These are phyloP conservation scores for Aspergillus neotritici DNA, from an alignment of 2,329 filamentous ascomycete genomes.

Conservation along the genomic window DNA sequence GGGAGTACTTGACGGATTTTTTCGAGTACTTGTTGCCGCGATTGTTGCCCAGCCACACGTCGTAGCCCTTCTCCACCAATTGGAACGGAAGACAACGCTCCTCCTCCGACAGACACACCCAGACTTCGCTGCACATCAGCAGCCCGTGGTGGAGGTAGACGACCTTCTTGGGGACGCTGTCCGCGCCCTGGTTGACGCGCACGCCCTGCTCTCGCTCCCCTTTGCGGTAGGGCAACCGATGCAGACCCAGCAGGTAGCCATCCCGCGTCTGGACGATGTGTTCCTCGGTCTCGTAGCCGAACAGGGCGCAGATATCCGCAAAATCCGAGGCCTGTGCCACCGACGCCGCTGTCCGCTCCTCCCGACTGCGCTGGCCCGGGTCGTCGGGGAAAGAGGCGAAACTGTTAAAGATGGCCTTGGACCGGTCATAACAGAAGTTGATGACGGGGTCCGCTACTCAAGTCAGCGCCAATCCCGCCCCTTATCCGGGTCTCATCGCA, in stretches of 20 bases:
- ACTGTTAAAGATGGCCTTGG: slow-evolving; percentile 74
- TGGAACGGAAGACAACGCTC: slow-evolving; percentile 82
- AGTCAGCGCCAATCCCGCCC: slow-evolving; percentile 15
- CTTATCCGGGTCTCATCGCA: neutral
- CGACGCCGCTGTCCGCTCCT: slow-evolving; percentile 64
- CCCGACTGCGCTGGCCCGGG: slow-evolving; percentile 61
- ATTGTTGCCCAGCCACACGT: slow-evolving; percentile 98
- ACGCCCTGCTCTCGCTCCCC: slow-evolving; percentile 76
- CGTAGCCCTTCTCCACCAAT: slow-evolving; percentile 83
- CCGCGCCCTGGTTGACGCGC: slow-evolving; percentile 63
- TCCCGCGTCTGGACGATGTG: slow-evolving; percentile 93
- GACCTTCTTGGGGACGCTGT: slow-evolving; percentile 71
- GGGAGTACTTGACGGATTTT: slow-evolving; percentile 73
- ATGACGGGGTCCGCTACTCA: slow-evolving; percentile 68
- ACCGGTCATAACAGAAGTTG: slow-evolving; percentile 73
- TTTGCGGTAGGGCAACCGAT: slow-evolving; percentile 75
- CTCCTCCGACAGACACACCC: slow-evolving; percentile 86
- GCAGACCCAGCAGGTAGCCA: slow-evolving; percentile 85
- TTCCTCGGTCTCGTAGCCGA: slow-evolving; percentile 90
- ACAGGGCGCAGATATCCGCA: slow-evolving; percentile 84
- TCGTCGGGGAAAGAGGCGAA: slow-evolving; percentile 66
- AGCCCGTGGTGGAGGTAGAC: slow-evolving; percentile 93
- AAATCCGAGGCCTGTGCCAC: slow-evolving; percentile 88
- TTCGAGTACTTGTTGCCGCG: slow-evolving; percentile 99
- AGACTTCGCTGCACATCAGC: slow-evolving; percentile 98